phyloP scores from a whole-genome alignment of 495 filamentous ascomycete species.

The Letharia lupina region DNA sequence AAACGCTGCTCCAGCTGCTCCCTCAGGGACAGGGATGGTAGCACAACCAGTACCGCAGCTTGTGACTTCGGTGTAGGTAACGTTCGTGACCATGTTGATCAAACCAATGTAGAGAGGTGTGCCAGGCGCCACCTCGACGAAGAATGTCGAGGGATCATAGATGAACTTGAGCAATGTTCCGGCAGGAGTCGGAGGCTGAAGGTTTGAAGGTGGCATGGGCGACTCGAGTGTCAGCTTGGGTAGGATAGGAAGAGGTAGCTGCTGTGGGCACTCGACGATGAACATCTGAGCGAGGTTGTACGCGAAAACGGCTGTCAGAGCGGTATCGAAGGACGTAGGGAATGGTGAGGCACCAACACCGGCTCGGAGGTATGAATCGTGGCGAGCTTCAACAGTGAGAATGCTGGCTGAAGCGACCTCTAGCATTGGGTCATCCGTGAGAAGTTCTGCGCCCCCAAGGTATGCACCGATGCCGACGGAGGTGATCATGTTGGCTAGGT shows the following conservation, averaged over 20 bases:
- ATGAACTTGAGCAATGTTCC: constrained; percentile 24
- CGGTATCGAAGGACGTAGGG: constrained; percentile 43
- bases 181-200: constrained; percentile 23
- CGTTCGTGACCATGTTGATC: constrained; percentile 25
- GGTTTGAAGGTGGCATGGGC: constrained; percentile 23
- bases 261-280: constrained; percentile 41
- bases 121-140: constrained; percentile 23
- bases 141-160: constrained; percentile 27
- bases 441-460: constrained; percentile 34
- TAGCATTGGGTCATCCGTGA: constrained; percentile 35
- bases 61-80: constrained; percentile 25
- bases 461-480: constrained; percentile 29
- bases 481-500: constrained; percentile 37
- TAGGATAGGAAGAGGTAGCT: constrained; percentile 25
- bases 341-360: constrained; percentile 38
- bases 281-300: constrained; percentile 47
- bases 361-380: constrained; percentile 44
- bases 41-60: constrained; percentile 23
- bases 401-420: constrained; percentile 46
- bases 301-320: constrained; percentile 42
- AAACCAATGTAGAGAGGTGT: constrained; percentile 28
- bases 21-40: constrained; percentile 25
- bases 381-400: constrained; percentile 47
- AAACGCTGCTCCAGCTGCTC: constrained; percentile 27
- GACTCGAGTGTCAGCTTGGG: constrained; percentile 27